A percentile compares a stretch with the other conserved stretches of the same genome.
phyloP scores from a whole-genome alignment of 306 rosid species.

The peach (Prunus persica) region Prunus_persica_NCBIv2 NC_034016.1:9922501-9923000 shows the following conservation, averaged over 20 bases:
- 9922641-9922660: constrained; percentile 37
- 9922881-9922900: background rate
- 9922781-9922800: too few relatives aligned
- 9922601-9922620: background rate
- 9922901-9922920: too few relatives aligned
- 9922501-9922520: background rate
- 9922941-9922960: constrained; percentile 2
- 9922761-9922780: background rate
- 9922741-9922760: too few relatives aligned
- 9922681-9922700: constrained; percentile 30
- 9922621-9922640: constrained; percentile 35
- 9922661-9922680: constrained; percentile 24
- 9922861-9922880: background rate
- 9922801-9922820: background rate
- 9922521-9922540: background rate
- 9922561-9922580: background rate
- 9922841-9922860: too few relatives aligned
- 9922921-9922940: background rate
- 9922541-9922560: background rate
- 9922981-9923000: constrained; percentile 43
- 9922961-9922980: constrained; percentile 46
- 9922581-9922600: background rate
- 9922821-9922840: background rate
- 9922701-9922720: constrained; percentile 9
- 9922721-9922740: background rate